Conservation (phyloP, 2,329 filamentous ascomycete species). For the Boeremia lycopersici region DNA sequence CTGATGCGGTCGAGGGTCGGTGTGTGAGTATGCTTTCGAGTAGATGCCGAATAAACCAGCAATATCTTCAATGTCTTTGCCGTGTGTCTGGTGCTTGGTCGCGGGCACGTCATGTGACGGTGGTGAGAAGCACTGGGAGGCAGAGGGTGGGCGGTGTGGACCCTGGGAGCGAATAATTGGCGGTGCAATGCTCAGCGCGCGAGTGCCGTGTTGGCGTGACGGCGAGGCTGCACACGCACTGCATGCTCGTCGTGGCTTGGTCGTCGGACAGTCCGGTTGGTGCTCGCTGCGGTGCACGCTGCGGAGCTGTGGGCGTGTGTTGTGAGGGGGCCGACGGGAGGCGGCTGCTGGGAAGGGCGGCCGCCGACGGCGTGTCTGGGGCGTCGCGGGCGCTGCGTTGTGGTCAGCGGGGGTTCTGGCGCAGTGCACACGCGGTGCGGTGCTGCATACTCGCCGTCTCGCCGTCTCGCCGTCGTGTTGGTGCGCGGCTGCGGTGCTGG, state of each 20-base stretch:
- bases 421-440: background rate
- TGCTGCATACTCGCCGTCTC: background rate
- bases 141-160: background rate
- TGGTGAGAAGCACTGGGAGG: background rate
- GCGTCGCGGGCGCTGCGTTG: no score
- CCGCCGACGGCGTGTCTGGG: no score
- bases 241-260: no score
- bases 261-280: no score
- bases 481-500: background rate
- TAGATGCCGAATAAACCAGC: background rate
- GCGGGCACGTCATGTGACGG: background rate
- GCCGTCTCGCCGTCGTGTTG: background rate
- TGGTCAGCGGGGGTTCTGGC: no score
- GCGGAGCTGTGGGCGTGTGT: no score
- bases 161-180: background rate
- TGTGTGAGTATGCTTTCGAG: conserved; percentile 6
- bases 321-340: no score
- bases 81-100: background rate
- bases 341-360: no score
- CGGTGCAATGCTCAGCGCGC: background rate
- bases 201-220: background rate
- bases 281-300: no score
- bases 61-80: background rate
- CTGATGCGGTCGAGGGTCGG: background rate
- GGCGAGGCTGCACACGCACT: background rate